Evolutionary conservation across 2,329 filamentous ascomycete species (phyloP).

Genomic region (Leptographium procerum): DNA sequence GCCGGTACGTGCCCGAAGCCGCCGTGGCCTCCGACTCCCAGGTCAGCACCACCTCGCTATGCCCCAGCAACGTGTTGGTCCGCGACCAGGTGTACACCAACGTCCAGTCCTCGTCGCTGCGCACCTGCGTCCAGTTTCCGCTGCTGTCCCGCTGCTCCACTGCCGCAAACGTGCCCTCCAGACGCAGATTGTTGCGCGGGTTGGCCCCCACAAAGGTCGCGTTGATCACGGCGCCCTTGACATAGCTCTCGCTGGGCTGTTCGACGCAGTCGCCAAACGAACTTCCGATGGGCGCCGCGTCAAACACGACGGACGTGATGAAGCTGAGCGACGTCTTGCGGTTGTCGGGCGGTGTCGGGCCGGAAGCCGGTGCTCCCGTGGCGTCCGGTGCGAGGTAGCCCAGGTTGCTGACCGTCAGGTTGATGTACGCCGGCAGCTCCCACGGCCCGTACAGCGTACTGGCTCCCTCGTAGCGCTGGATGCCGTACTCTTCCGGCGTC

Average conservation of each 20-base stretch:
- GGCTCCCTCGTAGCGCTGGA: constrained; percentile 74
- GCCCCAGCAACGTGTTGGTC: constrained; percentile 56
- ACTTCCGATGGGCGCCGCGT: constrained; percentile 53
- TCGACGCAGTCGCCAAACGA: constrained; percentile 53
- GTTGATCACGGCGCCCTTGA: constrained; percentile 45
- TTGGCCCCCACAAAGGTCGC: constrained; percentile 76
- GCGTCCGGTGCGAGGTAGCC: constrained; percentile 47
- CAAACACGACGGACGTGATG: constrained; percentile 67
- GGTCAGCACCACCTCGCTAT: constrained; percentile 61
- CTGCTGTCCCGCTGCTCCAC: constrained; percentile 50
- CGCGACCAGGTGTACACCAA: constrained; percentile 71
- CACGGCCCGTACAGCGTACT: constrained; percentile 79
- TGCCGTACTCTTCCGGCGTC: constrained; percentile 65
- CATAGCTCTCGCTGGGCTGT: constrained; percentile 40
- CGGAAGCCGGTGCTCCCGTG: constrained; percentile 33
- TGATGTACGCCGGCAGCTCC: constrained; percentile 78
- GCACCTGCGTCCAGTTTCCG: constrained; percentile 50
- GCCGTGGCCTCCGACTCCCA: constrained; percentile 65
- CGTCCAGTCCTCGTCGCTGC: constrained; percentile 74
- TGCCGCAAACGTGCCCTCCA: constrained; percentile 66
- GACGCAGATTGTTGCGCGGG: constrained; percentile 71
- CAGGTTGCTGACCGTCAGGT: constrained; percentile 64
- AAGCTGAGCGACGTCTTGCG: constrained; percentile 64
- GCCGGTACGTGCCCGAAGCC: constrained; percentile 54
- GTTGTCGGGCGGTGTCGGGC: constrained; percentile 66